These are phyloP conservation scores for Aspergillus avenaceus DNA, from an alignment of 495 filamentous ascomycete species.

Conservation along the genomic window DNA sequence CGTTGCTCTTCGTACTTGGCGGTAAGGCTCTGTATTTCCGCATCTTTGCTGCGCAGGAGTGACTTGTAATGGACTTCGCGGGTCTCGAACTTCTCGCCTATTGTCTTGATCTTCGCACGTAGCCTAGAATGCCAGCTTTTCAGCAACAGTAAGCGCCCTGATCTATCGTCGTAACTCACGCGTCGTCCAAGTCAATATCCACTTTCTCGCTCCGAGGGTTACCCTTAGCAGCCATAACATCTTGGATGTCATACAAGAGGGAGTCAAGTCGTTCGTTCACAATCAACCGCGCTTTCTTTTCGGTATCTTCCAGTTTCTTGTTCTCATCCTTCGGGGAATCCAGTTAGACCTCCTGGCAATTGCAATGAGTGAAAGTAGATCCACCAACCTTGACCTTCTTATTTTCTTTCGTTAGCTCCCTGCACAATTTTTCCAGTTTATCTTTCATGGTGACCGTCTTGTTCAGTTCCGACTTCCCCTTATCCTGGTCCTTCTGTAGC, in stretches of 20 bases:
- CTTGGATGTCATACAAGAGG: conserved; percentile 74
- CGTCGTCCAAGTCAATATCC: conserved; percentile 78
- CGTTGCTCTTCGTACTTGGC: conserved; percentile 84
- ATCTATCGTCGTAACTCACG: conserved; percentile 52
- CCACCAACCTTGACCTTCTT: conserved; percentile 85
- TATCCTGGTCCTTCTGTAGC: conserved; percentile 94
- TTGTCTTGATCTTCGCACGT: conserved; percentile 82
- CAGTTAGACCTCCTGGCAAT: not conserved
- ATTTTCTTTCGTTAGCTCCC: conserved; percentile 91
- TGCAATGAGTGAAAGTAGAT: not conserved
- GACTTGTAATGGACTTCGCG: conserved; percentile 89
- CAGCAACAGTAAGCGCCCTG: not conserved
- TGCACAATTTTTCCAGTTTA: conserved; percentile 90
- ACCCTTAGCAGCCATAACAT: conserved; percentile 73
- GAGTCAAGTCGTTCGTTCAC: conserved; percentile 79
- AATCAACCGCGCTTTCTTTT: conserved; percentile 73
- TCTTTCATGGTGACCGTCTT: conserved; percentile 85
- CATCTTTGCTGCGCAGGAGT: conserved; percentile 85
- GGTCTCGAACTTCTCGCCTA: conserved; percentile 93
- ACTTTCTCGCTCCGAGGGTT: conserved; percentile 68
- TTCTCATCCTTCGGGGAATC: conserved; percentile 72
- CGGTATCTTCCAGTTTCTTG: conserved; percentile 76
- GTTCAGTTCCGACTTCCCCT: conserved; percentile 76
- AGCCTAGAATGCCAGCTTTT: conserved; percentile 51
- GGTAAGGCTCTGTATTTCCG: conserved; percentile 90